Base-by-base conservation (phyloP, 2,329 filamentous ascomycete species). In the Neofusicoccum parvum region DNA sequence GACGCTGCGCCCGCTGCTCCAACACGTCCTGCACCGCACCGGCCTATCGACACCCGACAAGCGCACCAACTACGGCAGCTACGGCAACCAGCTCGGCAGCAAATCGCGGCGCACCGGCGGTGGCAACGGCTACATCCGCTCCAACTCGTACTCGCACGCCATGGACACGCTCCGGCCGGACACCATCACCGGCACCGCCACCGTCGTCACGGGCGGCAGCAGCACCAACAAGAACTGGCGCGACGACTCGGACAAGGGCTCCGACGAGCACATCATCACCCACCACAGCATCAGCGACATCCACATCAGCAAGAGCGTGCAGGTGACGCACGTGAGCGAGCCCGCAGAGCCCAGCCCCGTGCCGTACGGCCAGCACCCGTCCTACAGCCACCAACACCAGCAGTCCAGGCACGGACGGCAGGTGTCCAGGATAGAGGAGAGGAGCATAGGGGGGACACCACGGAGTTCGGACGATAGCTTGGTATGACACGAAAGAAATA, bases 1-100 rank as follows among this genome's bases (percentile, higher is more conserved):
- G 3, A 83, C 81, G 1, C 75, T 84, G 3, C 79, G 81, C 2
- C 83, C 83, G 0, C 75, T 86, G 0, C 75, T 85, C 45, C 80
- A 75, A 36, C 65, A 65, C 37, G 65, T 70, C 9, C 48, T 74
- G 4, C 71, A 68, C 68, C 69, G 67, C 10, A 58, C 73, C 15
- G 70, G 72, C 3, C 65, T 73, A 1, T 64, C 60, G 32, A 45
- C 60, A 20, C 60, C 73, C 3, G 53, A 64, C 7, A 68, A 69
- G 11, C 51, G 32, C 51, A 62, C 49, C 53, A 49, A 65, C 20
- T 59, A 65, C 54, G 45, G 20, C 27, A 51, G 50, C 27, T 64
- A 50, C 17, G 62, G 50, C 62, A 64, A 64, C 39, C 10, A 15
- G 1, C n/a, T 49, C n/a, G 54, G 65, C 4, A 48, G 15, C 27